Percentiles rank a stretch among this genome's conserved stretches.
Conservation (phyloP, 306 rosid genomes). For the Cicer yamashitae region DNA sequence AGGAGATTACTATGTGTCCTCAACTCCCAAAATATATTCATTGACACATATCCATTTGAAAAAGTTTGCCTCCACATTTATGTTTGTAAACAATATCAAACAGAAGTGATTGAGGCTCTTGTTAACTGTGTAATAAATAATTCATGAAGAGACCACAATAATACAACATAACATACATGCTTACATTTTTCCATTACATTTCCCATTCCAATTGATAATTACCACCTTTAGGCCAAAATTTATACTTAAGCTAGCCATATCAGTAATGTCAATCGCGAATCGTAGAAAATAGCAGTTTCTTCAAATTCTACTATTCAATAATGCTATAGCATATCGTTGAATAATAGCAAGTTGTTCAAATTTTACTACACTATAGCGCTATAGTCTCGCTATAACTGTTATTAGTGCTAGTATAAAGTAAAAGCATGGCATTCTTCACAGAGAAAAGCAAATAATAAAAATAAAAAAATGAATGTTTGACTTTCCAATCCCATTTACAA, state of each 20-base stretch:
- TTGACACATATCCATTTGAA: neutral
- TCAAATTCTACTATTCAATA: too few relatives aligned
- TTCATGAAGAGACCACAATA: neutral
- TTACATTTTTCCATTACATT: neutral
- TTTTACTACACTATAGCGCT: too few relatives aligned
- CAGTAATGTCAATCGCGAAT: too few relatives aligned
- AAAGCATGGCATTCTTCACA: neutral
- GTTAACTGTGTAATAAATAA: neutral
- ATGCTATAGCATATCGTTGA: too few relatives aligned
- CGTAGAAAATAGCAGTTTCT: too few relatives aligned
- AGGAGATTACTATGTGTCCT: neutral
- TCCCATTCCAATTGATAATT: neutral
- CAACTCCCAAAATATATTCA: too few relatives aligned
- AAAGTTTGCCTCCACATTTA: neutral
- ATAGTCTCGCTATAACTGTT: too few relatives aligned
- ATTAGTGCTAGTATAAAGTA: too few relatives aligned
- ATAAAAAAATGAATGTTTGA: neutral
- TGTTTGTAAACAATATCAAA: slow-evolving; percentile 10
- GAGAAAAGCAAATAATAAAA: neutral
- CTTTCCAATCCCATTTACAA: slow-evolving; percentile 1
- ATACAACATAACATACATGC: neutral
- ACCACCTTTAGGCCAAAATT: slow-evolving; percentile 19
- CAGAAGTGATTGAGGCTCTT: slow-evolving; percentile 1
- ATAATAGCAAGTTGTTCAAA: too few relatives aligned
- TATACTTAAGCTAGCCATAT: neutral